Percentiles rank a stretch among this genome's conserved stretches.
Conservation (phyloP, 306 rosid genomes). For the Fragaria ananassa region DNA sequence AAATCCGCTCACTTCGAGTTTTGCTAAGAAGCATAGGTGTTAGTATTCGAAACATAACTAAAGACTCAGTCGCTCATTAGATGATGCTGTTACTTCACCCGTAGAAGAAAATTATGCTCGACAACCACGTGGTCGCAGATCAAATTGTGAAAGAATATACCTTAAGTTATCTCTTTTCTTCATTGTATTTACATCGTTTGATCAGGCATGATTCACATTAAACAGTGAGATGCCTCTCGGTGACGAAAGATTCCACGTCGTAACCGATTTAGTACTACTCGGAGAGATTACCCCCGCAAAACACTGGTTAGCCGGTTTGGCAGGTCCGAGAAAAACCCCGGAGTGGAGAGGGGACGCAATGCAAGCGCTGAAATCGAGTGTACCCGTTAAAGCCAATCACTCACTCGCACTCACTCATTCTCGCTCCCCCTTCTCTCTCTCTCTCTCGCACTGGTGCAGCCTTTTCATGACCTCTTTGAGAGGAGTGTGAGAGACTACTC, state of each 20-base stretch:
- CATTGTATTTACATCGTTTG: too few species aligned
- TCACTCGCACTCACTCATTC: not conserved
- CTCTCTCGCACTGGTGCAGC: not conserved
- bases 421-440: not conserved
- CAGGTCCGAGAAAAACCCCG: not conserved
- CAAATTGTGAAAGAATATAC: too few species aligned
- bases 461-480: not conserved
- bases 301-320: not conserved
- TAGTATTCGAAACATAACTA: too few species aligned
- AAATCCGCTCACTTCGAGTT: too few species aligned
- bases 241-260: not conserved
- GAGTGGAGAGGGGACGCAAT: not conserved
- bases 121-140: too few species aligned
- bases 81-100: too few species aligned
- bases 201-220: too few species aligned
- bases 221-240: too few species aligned
- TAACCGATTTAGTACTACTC: not conserved
- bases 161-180: too few species aligned
- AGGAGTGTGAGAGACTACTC: not conserved
- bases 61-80: too few species aligned
- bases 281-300: slow-evolving; percentile 2
- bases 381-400: not conserved
- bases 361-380: slow-evolving; percentile 10
- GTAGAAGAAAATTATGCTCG: too few species aligned
- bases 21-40: too few species aligned